Percentiles rank a stretch among this genome's conserved stretches.
phyloP scores from a whole-genome alignment of 73 alveolate genomes.

The Effrenium voratum region DNA sequence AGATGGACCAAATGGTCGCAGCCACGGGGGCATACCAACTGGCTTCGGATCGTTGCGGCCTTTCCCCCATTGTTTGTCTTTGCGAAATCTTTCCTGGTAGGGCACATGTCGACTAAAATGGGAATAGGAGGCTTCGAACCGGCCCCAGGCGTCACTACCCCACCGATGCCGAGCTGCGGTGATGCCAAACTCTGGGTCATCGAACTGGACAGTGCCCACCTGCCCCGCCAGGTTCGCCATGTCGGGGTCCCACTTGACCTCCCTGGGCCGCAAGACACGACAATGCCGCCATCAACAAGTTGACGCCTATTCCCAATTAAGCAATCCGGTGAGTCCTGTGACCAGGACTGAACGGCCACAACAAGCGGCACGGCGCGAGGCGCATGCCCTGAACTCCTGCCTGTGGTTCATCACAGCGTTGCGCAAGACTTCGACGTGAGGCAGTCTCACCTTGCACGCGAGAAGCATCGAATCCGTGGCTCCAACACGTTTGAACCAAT shows the following conservation, averaged over 20 bases:
- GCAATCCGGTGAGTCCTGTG: neutral
- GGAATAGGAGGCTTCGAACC: too few relatives aligned
- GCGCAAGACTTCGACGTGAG: slow-evolving; percentile 43
- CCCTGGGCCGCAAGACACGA: slow-evolving; percentile 31
- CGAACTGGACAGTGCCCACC: slow-evolving; percentile 79
- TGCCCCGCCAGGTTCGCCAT: slow-evolving; percentile 88
- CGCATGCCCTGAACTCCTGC: neutral
- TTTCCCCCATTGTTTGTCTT: too few relatives aligned
- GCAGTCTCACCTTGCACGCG: slow-evolving; percentile 51
- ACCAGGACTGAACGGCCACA: neutral
- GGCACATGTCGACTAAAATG: too few relatives aligned
- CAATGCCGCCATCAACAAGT: neutral
- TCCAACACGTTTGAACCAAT: too few relatives aligned
- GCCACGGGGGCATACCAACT: too few relatives aligned
- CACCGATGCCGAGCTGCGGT: too few relatives aligned
- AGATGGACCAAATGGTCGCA: too few relatives aligned
- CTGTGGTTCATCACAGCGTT: slow-evolving; percentile 67
- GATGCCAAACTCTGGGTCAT: slow-evolving; percentile 73
- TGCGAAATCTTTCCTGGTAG: too few relatives aligned
- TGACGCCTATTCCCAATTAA: neutral
- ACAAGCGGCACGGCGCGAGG: neutral
- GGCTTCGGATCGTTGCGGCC: too few relatives aligned
- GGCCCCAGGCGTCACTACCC: too few relatives aligned
- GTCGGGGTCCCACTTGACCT: slow-evolving; percentile 62
- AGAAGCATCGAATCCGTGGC: too few relatives aligned